phyloP scores from a whole-genome alignment of 345 rosid species.

The Sonneratia alba region DNA sequence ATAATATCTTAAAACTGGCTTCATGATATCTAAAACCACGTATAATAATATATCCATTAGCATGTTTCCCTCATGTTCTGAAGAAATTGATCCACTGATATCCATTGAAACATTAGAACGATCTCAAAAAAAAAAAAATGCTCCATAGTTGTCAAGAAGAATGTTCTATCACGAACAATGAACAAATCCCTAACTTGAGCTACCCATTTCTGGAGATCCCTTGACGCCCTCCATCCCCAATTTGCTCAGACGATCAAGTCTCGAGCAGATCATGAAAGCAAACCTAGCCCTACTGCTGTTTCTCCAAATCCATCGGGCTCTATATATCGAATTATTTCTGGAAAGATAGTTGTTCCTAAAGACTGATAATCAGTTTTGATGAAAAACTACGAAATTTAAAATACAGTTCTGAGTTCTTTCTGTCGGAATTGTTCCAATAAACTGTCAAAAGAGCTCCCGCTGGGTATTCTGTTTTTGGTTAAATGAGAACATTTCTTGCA shows the following conservation, averaged over 20 bases:
- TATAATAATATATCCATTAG: no score
- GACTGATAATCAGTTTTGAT: background rate
- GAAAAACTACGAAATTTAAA: background rate
- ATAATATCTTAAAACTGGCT: no score
- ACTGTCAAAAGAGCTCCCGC: slow-evolving; percentile 16
- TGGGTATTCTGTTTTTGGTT: background rate
- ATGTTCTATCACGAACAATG: background rate
- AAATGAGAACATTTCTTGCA: slow-evolving; percentile 28
- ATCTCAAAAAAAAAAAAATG: background rate
- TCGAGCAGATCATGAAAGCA: background rate
- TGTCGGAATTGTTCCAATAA: background rate
- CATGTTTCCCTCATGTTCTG: no score
- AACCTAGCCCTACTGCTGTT: background rate
- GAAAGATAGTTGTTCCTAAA: background rate
- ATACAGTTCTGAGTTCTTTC: background rate
- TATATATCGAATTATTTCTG: background rate
- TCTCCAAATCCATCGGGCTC: background rate
- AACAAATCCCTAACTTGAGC: background rate
- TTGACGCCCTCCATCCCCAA: background rate
- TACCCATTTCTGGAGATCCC: background rate
- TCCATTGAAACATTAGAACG: background rate
- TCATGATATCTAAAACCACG: background rate
- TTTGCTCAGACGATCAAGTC: background rate
- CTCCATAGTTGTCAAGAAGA: background rate
- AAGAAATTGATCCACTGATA: no score